These are phyloP conservation scores for Craspedostauros australis DNA, from an alignment of 108 stramenopile genomes.

Conservation along the genomic window DNA sequence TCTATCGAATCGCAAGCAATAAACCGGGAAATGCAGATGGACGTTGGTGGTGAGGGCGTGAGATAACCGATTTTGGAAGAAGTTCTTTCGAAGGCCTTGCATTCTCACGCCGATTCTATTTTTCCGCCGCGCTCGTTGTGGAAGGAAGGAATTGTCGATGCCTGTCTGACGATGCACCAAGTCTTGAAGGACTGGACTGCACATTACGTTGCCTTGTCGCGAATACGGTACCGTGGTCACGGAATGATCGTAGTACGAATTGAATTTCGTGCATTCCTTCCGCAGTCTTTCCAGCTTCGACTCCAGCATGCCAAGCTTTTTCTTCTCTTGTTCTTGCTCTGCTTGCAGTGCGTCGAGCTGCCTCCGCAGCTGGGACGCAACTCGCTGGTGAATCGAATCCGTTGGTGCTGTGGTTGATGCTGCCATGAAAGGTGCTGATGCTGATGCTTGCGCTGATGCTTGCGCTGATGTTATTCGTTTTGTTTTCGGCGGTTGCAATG, in stretches of 20 bases:
- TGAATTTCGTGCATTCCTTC: no score
- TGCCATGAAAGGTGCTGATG: no score
- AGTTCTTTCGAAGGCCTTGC: conserved; percentile 16
- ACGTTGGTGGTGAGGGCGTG: conserved; percentile 79
- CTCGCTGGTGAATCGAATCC: no score
- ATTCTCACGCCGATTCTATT: neutral
- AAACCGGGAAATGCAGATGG: conserved; percentile 81
- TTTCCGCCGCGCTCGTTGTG: neutral
- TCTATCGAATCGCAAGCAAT: conserved; percentile 82
- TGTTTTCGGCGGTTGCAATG: no score
- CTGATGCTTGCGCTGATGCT: no score
- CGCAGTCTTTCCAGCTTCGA: no score
- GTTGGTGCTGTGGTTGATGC: no score
- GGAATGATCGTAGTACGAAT: conserved; percentile 13
- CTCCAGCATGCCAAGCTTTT: no score
- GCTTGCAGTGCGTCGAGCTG: no score
- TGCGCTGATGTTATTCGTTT: no score
- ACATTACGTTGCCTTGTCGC: conserved; percentile 4
- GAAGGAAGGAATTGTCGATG: conserved; percentile 18
- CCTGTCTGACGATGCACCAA: conserved; percentile 24
- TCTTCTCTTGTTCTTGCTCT: no score
- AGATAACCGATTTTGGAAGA: conserved; percentile 50
- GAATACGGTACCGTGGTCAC: conserved; percentile 7
- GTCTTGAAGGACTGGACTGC: conserved; percentile 13
- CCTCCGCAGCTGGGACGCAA: no score